Evolutionary conservation across 23 red algal genomes (phyloP), one percentile per base, ranked within the genome.

Genomic region (Chondrus crispus): DNA sequence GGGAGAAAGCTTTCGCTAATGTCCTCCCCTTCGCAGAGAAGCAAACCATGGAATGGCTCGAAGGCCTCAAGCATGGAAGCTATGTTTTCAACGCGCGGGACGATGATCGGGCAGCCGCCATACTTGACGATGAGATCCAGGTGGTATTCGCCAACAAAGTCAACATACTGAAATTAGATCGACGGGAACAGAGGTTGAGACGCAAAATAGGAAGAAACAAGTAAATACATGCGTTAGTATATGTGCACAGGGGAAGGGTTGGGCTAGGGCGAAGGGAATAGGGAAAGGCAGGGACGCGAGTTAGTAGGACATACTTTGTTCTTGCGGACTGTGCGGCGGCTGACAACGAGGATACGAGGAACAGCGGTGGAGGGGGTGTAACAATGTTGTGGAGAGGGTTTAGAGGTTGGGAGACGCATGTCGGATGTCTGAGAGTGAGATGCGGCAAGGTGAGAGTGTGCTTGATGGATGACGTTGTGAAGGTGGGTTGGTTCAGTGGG

Each of bases 131-230:
- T 68, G 29, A 98, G 64, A 38, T 90, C 80, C 26, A 96, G 79
- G 53, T 98, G 96, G 89, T 90, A 98, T 80, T 96, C 93, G 13
- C 96, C 96, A 6, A 98, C 96, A 91, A 96, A 98, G 85, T 98
- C 93, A 26, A 98, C 91, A 84, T 88, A 96, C 93, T 97, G 11
- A 88, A 22, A 83, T 55, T 49, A 12, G 12, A 22, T n/a, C 6
- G 44, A 6, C n/a, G 38, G 38, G 44, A 37, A 1, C 26, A 29
- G 66, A 24, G 44, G 24, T 77, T 26, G 38, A 46, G 71, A 35
- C 6, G 44, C n/a, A n/a, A n/a, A n/a, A n/a, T n/a, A n/a, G n/a
- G n/a, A n/a, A n/a, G n/a, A n/a, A n/a, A n/a, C n/a, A n/a, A n/a
- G n/a, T n/a, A n/a, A n/a, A n/a, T n/a, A n/a, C n/a, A n/a, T n/a